A percentile compares a stretch with the other conserved stretches of the same genome.
Evolutionary conservation across 768 basidiomycete species (phyloP).

Genomic region (Pulveroboletus sp.): DNA sequence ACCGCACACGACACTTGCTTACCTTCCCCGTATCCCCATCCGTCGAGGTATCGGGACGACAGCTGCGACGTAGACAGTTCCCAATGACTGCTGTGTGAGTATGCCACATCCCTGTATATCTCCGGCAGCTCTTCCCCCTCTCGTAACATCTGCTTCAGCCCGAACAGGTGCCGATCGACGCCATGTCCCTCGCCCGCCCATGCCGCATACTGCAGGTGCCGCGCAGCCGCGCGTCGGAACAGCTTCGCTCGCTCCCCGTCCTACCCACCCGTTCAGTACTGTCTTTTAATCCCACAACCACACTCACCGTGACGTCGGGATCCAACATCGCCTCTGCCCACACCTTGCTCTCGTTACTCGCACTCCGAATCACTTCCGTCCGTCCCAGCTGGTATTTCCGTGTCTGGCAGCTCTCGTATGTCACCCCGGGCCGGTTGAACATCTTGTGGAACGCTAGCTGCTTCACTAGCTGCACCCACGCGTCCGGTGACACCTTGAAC

Average conservation of each 20-base stretch:
- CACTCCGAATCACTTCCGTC: slow-evolving; percentile 91
- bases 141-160: slow-evolving; percentile 75
- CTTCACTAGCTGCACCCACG: slow-evolving; percentile 92
- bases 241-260: slow-evolving; percentile 55
- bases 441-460: slow-evolving; percentile 94
- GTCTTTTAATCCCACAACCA: accelerated
- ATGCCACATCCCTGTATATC: slow-evolving; percentile 73
- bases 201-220: slow-evolving; percentile 81
- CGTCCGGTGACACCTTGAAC: slow-evolving; percentile 83
- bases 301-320: slow-evolving; percentile 42
- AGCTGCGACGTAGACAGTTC: slow-evolving; percentile 90
- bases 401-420: slow-evolving; percentile 94
- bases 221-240: slow-evolving; percentile 69
- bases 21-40: slow-evolving; percentile 98
- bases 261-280: slow-evolving; percentile 28
- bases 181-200: slow-evolving; percentile 95
- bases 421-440: slow-evolving; percentile 65
- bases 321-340: slow-evolving; percentile 91
- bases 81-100: slow-evolving; percentile 75
- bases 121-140: slow-evolving; percentile 69
- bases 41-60: slow-evolving; percentile 75
- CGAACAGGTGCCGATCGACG: slow-evolving; percentile 94
- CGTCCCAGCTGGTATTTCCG: slow-evolving; percentile 85
- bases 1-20: background rate
- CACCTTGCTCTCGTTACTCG: slow-evolving; percentile 74